phyloP scores from a whole-genome alignment of 495 filamentous ascomycete genomes.

The Tuber borchii region DNA sequence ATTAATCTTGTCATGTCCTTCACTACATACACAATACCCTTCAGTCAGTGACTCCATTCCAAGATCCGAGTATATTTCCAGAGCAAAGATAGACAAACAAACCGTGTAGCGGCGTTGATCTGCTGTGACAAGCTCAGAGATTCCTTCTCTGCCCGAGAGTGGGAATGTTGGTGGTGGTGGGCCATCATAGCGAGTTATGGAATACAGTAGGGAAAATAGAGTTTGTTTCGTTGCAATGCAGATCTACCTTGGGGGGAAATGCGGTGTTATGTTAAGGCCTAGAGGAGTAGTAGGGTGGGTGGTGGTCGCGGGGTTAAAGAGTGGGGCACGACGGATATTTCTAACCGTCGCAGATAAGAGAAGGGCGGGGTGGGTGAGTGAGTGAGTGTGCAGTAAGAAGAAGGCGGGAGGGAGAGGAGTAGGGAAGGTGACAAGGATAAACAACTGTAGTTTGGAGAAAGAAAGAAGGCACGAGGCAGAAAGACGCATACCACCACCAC shows the following conservation, averaged over 20 bases:
- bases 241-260: background rate
- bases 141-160: constrained; percentile 6
- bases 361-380: background rate
- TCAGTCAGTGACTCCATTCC: background rate
- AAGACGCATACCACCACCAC: background rate
- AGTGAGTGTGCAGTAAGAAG: background rate
- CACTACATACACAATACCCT: constrained; percentile 6
- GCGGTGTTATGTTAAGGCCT: background rate
- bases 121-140: constrained; percentile 21
- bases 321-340: background rate
- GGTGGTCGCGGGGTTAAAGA: background rate
- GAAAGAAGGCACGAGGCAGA: background rate
- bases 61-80: background rate
- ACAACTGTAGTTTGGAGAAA: background rate
- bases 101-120: constrained; percentile 34
- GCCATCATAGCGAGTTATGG: background rate
- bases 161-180: constrained; percentile 3
- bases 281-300: background rate
- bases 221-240: background rate
- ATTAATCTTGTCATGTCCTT: constrained; percentile 38
- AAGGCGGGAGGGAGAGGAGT: background rate
- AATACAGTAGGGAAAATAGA: background rate
- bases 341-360: background rate
- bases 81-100: background rate
- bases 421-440: background rate